Evolutionary conservation across 2,329 filamentous ascomycete genomes (phyloP).

Genomic region (Aureobasidium sp.): DNA sequence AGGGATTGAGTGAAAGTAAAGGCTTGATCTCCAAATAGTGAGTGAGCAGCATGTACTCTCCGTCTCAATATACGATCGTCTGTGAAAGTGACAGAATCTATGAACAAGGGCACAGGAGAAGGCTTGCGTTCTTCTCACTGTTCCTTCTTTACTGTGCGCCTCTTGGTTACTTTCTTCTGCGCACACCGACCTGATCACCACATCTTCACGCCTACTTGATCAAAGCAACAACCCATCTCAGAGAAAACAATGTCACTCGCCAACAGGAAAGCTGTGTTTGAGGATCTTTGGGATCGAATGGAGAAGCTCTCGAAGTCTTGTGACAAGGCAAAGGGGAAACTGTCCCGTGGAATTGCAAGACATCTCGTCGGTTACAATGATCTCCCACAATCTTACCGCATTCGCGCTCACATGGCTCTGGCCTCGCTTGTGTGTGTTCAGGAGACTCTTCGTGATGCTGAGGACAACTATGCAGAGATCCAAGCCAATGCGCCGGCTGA

Average conservation of each 20-base stretch:
- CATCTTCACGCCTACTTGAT: neutral
- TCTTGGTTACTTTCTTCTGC: neutral
- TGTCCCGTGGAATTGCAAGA: neutral
- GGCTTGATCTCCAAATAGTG: too few relatives aligned
- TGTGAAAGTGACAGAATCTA: neutral
- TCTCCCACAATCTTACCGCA: neutral
- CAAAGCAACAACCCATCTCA: neutral
- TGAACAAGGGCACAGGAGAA: neutral
- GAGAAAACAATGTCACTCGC: neutral
- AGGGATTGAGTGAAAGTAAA: too few relatives aligned
- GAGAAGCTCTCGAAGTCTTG: neutral
- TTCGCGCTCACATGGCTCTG: neutral
- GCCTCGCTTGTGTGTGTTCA: neutral
- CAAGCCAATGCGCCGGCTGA: neutral
- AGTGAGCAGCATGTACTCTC: neutral
- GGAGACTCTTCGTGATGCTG: neutral
- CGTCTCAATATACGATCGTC: neutral
- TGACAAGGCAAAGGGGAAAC: neutral
- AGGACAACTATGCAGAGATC: constrained; percentile 20
- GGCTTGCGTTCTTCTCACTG: neutral
- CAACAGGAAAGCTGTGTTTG: neutral
- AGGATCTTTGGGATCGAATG: neutral
- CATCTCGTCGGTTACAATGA: neutral
- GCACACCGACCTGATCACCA: neutral
- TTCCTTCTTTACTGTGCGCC: neutral